Conservation (phyloP, 768 basidiomycete genomes). For the Lactarius evosmus region DNA sequence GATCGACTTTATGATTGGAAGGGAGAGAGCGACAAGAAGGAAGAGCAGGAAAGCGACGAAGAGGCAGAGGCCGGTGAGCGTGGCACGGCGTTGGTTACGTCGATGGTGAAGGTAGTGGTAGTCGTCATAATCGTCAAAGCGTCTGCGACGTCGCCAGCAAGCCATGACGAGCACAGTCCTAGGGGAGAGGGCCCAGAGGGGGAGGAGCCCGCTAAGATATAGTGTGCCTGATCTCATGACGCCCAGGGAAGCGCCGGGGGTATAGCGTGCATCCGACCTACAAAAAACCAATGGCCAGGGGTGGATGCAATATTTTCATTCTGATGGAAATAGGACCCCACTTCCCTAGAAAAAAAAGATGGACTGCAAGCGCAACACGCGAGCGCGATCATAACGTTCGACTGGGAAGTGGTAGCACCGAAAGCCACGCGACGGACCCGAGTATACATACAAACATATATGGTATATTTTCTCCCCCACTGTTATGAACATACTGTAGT, state of each 20-base stretch:
- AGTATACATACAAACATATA: not conserved
- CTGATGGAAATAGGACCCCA: not conserved
- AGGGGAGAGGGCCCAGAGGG: not conserved
- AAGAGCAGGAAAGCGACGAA: constrained; percentile 66
- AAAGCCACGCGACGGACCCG: not conserved
- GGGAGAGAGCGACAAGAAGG: constrained; percentile 70
- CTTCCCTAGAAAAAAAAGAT: not conserved
- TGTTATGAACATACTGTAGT: not conserved
- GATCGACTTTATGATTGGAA: constrained; percentile 69
- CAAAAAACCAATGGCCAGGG: not conserved
- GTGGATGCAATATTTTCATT: not conserved
- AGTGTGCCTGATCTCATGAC: constrained; percentile 1
- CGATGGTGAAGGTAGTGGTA: not conserved
- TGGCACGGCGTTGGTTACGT: constrained; percentile 46
- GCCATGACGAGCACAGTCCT: not conserved
- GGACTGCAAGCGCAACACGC: not conserved
- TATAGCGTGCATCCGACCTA: not conserved
- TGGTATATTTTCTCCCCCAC: not conserved
- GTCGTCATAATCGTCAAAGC: not conserved
- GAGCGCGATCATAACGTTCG: not conserved
- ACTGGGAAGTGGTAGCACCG: not conserved
- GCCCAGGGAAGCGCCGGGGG: not conserved
- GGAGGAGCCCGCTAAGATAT: not conserved
- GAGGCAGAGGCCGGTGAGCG: constrained; percentile 48
- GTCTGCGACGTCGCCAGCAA: not conserved